phyloP scores from a whole-genome alignment of 768 basidiomycete genomes.

The Glaciozyma martinii region DNA sequence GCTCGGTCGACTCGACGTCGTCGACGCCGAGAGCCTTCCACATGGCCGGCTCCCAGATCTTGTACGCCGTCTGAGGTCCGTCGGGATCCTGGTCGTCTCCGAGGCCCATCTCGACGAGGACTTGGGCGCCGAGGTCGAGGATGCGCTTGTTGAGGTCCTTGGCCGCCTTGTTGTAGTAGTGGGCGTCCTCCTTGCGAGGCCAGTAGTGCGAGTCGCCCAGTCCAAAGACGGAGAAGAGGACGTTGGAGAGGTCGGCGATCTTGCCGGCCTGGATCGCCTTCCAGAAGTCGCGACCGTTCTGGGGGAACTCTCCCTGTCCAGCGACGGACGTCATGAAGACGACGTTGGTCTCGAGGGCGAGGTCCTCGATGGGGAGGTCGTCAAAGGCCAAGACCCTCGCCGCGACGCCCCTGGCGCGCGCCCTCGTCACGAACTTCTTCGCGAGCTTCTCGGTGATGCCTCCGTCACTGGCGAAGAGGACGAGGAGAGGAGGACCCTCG shows the following conservation, averaged over 20 bases:
- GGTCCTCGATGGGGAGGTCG: conserved; percentile 62
- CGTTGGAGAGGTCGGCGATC: conserved; percentile 53
- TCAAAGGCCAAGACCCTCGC: conserved; percentile 70
- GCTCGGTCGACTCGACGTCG: conserved; percentile 72
- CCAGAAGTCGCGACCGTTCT: conserved; percentile 84
- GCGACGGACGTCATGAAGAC: conserved; percentile 84
- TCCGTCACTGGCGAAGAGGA: conserved; percentile 92
- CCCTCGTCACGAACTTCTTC: conserved; percentile 72
- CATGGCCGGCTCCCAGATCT: conserved; percentile 79
- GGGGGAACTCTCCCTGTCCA: conserved; percentile 95
- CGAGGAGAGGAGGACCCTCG: conserved; percentile 76
- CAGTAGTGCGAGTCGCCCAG: conserved; percentile 99
- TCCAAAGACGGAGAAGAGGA: conserved; percentile 70
- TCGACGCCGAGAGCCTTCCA: conserved; percentile 96
- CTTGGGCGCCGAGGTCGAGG: conserved; percentile 67
- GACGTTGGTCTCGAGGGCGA: conserved; percentile 64
- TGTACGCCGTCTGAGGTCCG: conserved; percentile 92
- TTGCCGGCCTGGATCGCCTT: conserved; percentile 64
- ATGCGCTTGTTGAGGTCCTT: conserved; percentile 80
- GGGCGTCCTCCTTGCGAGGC: conserved; percentile 92
- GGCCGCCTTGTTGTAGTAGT: conserved; percentile 93
- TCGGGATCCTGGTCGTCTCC: conserved; percentile 98
- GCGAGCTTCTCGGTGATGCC: conserved; percentile 94
- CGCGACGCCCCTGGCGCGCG: conserved; percentile 72
- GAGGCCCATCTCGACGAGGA: conserved; percentile 63